Conservation (phyloP, 202 grass and related monocot genomes). For the Carex arenaria region DNA sequence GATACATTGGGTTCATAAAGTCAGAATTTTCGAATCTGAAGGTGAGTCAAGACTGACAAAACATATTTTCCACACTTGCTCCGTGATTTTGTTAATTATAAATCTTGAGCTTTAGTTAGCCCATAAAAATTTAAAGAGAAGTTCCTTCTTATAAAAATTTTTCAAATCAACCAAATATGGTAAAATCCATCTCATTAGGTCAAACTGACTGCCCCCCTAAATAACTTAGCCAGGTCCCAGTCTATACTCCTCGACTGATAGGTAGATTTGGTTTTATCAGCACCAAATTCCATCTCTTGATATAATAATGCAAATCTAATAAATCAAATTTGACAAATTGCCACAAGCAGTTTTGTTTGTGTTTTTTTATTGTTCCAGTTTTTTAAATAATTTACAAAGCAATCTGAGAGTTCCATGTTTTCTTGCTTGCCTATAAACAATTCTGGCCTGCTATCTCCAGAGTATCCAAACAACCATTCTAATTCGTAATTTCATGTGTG, state of each 20-base stretch:
- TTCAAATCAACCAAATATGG: not conserved
- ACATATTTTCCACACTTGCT: not conserved
- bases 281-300: not conserved
- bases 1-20: not conserved
- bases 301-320: not conserved
- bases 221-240: not conserved
- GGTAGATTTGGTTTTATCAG: not conserved
- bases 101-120: too few relatives aligned
- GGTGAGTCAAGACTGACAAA: not conserved
- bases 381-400: not conserved
- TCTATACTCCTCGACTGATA: not conserved
- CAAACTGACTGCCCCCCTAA: not conserved
- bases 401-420: not conserved
- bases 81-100: not conserved
- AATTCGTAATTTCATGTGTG: not conserved
- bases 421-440: not conserved
- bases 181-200: not conserved
- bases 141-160: not conserved
- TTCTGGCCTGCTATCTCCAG: not conserved
- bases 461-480: not conserved
- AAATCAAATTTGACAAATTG: not conserved
- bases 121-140: too few relatives aligned
- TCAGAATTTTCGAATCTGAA: not conserved
- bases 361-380: not conserved
- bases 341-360: not conserved